Percentiles rank a stretch among this genome's conserved stretches.
Evolutionary conservation across 805 yeast genomes (phyloP).

Genomic region (Starmerella apicola): DNA sequence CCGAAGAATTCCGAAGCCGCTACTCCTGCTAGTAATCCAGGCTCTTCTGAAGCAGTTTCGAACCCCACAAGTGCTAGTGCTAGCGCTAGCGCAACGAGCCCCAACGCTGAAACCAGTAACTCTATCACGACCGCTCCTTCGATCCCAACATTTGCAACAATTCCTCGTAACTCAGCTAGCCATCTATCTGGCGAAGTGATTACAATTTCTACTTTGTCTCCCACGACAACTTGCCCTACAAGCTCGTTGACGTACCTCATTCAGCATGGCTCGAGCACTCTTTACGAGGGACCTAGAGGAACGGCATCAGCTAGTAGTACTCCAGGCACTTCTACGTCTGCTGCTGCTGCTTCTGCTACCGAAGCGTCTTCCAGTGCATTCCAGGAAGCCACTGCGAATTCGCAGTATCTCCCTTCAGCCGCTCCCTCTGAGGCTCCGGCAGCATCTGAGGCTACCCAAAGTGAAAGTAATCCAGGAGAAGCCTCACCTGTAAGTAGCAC

Average conservation of each 20-base stretch:
- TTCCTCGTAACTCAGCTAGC: constrained; percentile 2
- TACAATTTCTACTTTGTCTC: constrained; percentile 13
- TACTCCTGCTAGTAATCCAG: no score
- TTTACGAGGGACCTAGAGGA: constrained; percentile 10
- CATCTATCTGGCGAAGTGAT: constrained; percentile 9
- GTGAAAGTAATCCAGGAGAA: no score
- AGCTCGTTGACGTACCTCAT: constrained; percentile 12
- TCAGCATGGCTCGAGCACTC: constrained; percentile 12
- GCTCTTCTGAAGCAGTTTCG: no score
- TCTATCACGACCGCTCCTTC: background rate
- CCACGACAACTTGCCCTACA: constrained; percentile 14
- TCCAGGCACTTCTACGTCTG: no score
- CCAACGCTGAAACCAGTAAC: no score
- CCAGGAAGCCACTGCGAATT: constrained; percentile 13
- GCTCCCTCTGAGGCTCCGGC: background rate
- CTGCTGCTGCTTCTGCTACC: background rate
- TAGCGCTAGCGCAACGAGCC: no score
- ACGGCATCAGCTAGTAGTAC: no score
- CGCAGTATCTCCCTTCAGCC: constrained; percentile 3
- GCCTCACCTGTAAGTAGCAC: no score
- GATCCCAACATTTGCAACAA: constrained; percentile 1
- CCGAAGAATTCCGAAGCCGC: no score
- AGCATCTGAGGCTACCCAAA: background rate
- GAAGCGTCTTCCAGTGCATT: no score
- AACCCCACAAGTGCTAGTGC: no score